phyloP scores from a whole-genome alignment of 768 basidiomycete genomes.

The Rhodotorula sphaerocarpa region DNA sequence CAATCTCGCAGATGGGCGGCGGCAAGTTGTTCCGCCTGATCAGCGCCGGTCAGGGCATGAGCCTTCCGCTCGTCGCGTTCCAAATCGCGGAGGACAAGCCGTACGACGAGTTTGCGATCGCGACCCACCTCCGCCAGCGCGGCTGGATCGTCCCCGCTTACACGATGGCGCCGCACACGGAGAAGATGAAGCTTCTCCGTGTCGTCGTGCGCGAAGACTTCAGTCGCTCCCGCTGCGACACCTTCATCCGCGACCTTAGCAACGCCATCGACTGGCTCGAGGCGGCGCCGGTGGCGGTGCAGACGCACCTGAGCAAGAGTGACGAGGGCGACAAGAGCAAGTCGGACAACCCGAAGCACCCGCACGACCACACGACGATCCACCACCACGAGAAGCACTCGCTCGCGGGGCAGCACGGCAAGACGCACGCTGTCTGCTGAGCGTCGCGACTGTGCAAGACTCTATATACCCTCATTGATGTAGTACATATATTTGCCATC shows the following conservation, averaged over 20 bases:
- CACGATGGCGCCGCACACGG: conserved; percentile 17
- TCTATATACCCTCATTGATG: too few relatives aligned
- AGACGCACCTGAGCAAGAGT: conserved; percentile 34
- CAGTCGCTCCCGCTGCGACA: conserved; percentile 38
- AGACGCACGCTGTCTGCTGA: conserved; percentile 33
- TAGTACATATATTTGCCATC: too few relatives aligned
- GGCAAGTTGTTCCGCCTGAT: conserved; percentile 38
- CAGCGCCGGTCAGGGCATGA: conserved; percentile 33
- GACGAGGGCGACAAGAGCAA: not conserved
- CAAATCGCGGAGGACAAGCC: conserved; percentile 34
- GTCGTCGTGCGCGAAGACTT: conserved; percentile 43
- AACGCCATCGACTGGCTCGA: conserved; percentile 38
- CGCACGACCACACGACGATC: conserved; percentile 8
- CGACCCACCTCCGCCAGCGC: conserved; percentile 35
- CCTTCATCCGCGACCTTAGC: conserved; percentile 40
- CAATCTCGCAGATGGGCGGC: conserved; percentile 31
- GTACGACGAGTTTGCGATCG: conserved; percentile 43
- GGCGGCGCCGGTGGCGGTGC: conserved; percentile 36
- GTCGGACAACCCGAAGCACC: conserved; percentile 5
- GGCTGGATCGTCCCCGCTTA: conserved; percentile 37
- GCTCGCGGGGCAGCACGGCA: conserved; percentile 43
- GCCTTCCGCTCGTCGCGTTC: conserved; percentile 43
- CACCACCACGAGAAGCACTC: conserved; percentile 41
- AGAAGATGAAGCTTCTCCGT: conserved; percentile 41
- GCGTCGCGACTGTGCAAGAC: too few relatives aligned